These are phyloP conservation scores for Alternaria triticina DNA, from an alignment of 2,329 filamentous ascomycete species.

Conservation along the genomic window DNA sequence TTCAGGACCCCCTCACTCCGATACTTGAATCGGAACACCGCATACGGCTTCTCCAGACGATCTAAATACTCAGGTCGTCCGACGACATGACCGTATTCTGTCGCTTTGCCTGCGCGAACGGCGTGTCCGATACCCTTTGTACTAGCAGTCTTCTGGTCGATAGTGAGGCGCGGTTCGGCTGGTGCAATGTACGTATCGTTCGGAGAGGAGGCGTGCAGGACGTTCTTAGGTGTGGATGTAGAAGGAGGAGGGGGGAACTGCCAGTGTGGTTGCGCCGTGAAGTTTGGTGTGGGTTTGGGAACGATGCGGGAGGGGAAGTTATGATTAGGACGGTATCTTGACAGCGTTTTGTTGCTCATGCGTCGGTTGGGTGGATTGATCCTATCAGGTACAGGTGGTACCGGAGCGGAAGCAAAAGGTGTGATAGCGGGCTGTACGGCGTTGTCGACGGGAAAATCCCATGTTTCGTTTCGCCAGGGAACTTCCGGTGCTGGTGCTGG, in stretches of 20 bases:
- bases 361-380: constrained; percentile 3
- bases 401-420: neutral
- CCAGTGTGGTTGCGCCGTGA: constrained; percentile 40
- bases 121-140: constrained; percentile 37
- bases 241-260: constrained; percentile 26
- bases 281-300: neutral
- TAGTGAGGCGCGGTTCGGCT: constrained; percentile 34
- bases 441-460: neutral
- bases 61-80: constrained; percentile 53
- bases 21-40: constrained; percentile 58
- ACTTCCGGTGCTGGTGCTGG: neutral
- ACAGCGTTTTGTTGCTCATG: constrained; percentile 20
- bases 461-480: neutral
- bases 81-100: constrained; percentile 47
- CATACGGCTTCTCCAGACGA: constrained; percentile 45
- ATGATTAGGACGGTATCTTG: constrained; percentile 6
- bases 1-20: constrained; percentile 43
- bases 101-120: constrained; percentile 44
- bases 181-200: constrained; percentile 20
- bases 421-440: neutral
- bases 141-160: constrained; percentile 5
- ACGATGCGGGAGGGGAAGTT: neutral
- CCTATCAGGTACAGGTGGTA: neutral
- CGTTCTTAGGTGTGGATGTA: neutral
- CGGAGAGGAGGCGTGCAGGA: neutral